Percentiles rank a stretch among this genome's conserved stretches.
These are phyloP conservation scores for Daldinia sp. DNA, from an alignment of 2,329 filamentous ascomycete genomes.

Conservation along the genomic window DNA sequence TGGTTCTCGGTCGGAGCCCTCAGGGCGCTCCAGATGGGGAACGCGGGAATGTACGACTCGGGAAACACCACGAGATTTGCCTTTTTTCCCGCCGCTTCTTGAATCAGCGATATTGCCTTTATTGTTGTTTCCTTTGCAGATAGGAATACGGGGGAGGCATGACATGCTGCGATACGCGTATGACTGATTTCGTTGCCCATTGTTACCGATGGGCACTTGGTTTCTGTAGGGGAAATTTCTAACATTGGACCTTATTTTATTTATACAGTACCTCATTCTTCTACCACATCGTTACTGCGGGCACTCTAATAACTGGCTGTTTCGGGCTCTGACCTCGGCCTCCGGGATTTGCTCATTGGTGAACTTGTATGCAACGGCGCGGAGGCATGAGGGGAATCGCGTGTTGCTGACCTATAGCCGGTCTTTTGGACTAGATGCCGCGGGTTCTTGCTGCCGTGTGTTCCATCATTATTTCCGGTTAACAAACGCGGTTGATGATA, in stretches of 20 bases:
- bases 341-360: conserved; percentile 29
- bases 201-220: background rate
- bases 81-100: conserved; percentile 51
- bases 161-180: conserved; percentile 48
- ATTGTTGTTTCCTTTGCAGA: conserved; percentile 54
- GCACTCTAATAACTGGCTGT: background rate
- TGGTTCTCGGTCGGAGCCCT: conserved; percentile 60
- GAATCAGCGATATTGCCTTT: conserved; percentile 57
- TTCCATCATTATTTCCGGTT: background rate
- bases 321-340: conserved; percentile 32
- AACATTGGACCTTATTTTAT: background rate
- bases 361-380: background rate
- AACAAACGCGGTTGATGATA: too few species aligned
- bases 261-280: background rate
- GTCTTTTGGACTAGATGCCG: background rate
- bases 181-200: conserved; percentile 6
- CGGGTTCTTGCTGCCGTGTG: background rate
- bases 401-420: conserved; percentile 19
- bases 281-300: background rate
- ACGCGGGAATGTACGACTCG: conserved; percentile 61
- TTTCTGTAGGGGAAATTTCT: background rate
- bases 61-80: conserved; percentile 63
- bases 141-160: conserved; percentile 56
- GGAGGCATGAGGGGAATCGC: conserved; percentile 26
- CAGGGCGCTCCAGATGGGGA: conserved; percentile 60